These are phyloP conservation scores for Fusarium guadeloupense DNA, from an alignment of 2,329 filamentous ascomycete genomes.

Conservation along the genomic window DNA sequence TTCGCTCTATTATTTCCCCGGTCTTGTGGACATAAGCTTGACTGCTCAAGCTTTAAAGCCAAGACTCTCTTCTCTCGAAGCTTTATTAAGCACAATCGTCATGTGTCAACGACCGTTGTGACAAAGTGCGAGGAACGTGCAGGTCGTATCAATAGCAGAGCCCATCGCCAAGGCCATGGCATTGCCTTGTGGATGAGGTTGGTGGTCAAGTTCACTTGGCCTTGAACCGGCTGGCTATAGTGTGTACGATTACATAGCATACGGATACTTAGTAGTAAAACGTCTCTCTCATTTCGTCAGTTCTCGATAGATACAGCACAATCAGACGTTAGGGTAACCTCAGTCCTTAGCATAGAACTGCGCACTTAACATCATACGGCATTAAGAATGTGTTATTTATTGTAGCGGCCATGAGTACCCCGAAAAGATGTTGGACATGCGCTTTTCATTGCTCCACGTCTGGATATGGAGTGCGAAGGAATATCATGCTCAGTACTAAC, in stretches of 20 bases:
- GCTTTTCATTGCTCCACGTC: too few relatives aligned
- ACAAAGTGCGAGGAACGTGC: not conserved
- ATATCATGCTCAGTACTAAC: too few relatives aligned
- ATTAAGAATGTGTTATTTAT: too few relatives aligned
- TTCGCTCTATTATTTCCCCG: not conserved
- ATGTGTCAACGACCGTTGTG: not conserved
- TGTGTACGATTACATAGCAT: not conserved
- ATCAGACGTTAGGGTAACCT: too few relatives aligned
- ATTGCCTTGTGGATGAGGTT: not conserved
- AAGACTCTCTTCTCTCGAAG: constrained; percentile 11
- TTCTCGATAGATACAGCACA: too few relatives aligned
- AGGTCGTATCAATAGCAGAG: not conserved
- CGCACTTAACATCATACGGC: too few relatives aligned
- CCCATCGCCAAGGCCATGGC: constrained; percentile 2
- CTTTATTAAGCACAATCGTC: constrained; percentile 17
- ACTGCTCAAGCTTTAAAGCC: constrained; percentile 38
- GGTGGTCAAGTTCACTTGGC: not conserved
- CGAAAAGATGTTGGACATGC: too few relatives aligned
- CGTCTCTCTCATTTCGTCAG: too few relatives aligned
- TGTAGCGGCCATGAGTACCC: too few relatives aligned
- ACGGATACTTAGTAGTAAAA: too few relatives aligned
- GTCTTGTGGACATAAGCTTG: constrained; percentile 26
- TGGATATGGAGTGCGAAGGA: too few relatives aligned
- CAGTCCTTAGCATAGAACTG: too few relatives aligned
- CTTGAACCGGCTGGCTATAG: not conserved